phyloP scores from a whole-genome alignment of 1,284 basidiomycete species.

The Phylloboletellus chloephorus region DNA sequence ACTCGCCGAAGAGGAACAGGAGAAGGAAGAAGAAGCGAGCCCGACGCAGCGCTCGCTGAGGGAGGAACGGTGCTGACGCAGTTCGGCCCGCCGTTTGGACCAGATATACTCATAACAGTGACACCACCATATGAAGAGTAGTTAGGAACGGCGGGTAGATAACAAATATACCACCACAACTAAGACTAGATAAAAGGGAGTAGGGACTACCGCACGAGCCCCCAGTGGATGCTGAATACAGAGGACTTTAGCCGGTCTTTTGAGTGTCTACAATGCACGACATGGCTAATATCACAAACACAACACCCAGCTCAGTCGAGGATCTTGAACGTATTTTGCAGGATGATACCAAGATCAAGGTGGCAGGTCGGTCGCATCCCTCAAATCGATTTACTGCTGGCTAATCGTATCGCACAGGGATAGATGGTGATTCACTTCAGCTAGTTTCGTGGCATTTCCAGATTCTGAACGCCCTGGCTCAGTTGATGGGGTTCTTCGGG shows the following conservation, averaged over 20 bases:
- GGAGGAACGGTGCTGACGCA: too few species aligned
- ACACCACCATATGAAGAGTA: too few species aligned
- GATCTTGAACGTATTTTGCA: conserved; percentile 56
- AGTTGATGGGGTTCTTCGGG: conserved; percentile 92
- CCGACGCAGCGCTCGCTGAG: too few species aligned
- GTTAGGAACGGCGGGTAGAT: too few species aligned
- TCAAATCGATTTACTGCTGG: not conserved
- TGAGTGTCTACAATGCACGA: not conserved
- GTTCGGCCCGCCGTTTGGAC: too few species aligned
- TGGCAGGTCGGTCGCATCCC: conserved; percentile 61
- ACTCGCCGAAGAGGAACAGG: too few species aligned
- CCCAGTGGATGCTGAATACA: not conserved
- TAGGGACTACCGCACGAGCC: too few species aligned
- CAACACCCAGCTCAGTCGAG: conserved; percentile 51
- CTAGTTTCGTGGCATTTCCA: conserved; percentile 1
- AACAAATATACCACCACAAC: too few species aligned
- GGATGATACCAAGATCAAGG: conserved; percentile 83
- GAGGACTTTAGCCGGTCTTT: too few species aligned
- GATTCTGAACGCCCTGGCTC: conserved; percentile 8
- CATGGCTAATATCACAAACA: conserved; percentile 22
- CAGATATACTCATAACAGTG: too few species aligned
- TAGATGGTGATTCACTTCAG: conserved; percentile 51
- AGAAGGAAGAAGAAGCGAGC: too few species aligned
- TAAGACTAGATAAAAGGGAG: too few species aligned
- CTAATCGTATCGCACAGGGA: conserved; percentile 37